Evolutionary conservation across 768 basidiomycete species (phyloP), one percentile per base, ranked within the genome.

Genomic region (Punctularia strigosozonata): DNA sequence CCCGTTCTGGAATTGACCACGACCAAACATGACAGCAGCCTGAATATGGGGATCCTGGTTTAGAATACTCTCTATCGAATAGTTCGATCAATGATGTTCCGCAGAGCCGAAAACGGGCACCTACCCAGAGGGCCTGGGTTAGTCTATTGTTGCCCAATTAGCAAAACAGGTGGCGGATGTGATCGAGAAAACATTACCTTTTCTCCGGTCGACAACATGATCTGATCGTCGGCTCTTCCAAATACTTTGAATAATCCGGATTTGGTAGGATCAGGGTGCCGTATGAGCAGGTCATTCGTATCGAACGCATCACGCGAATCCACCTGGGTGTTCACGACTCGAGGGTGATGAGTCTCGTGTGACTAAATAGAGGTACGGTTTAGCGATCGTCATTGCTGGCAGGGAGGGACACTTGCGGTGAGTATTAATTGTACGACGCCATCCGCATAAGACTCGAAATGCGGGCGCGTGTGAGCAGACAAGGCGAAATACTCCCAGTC

Each of bases 251-350:
- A 71, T 14, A 56, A 28, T 3, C 61, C 52, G 4, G 58, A 43
- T 30, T 58, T 59, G 1, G 54, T 58, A n/a, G n/a, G n/a, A n/a
- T n/a, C n/a, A 0, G 69, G 66, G 42, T 71, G 69, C 17, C 57
- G 55, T 3, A 53, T 40, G 12, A 70, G 50, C 2, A 68, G 33
- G 43, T 68, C 69, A 1, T 52, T 46, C 1, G 63, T 65, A 2
- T 58, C 51, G 32, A 62, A 66, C 15, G 59, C 59, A 21, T 51
- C n/a, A 10, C 18, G n/a, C 10, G 4, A 30, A 12, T 37, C 24
- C 17, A 25, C 33, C 10, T 10, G 7, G 10, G 33, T 34, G 8
- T 34, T 34, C 10, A 34, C 7, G 8, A 34, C 19, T 8, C 10
- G 18, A 8, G 33, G 33, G 20, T 34, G 33, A 34, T 34, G 18